phyloP scores from a whole-genome alignment of 352 stramenopile species.

The Pythium myriotylum region DNA sequence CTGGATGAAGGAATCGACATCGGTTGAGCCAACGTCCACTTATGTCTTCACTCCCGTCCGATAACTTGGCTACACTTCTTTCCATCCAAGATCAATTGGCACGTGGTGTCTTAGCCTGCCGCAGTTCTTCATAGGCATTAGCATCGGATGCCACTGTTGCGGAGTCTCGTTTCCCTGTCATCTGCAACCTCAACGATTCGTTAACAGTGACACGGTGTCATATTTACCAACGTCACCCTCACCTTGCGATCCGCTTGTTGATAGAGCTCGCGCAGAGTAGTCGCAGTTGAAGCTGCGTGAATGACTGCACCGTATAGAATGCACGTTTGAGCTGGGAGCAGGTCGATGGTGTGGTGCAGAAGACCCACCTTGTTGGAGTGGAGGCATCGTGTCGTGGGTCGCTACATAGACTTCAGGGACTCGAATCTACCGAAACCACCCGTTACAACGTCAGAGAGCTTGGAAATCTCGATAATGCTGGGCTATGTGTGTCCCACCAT shows the following conservation, averaged over 20 bases:
- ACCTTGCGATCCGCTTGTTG: constrained; percentile 69
- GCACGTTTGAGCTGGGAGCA: too few relatives aligned
- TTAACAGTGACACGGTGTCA: too few relatives aligned
- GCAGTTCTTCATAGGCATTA: not conserved
- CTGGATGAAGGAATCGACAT: constrained; percentile 37
- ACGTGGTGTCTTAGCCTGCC: constrained; percentile 19
- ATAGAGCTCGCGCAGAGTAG: constrained; percentile 46
- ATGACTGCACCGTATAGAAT: constrained; percentile 47
- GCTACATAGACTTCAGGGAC: constrained; percentile 59
- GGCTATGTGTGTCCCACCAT: constrained; percentile 9
- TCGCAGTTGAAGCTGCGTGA: constrained; percentile 40
- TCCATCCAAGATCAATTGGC: constrained; percentile 2
- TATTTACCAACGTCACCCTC: too few relatives aligned
- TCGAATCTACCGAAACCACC: constrained; percentile 36
- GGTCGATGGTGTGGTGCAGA: too few relatives aligned
- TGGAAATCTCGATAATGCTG: too few relatives aligned
- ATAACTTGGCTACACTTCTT: constrained; percentile 13
- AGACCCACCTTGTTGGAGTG: constrained; percentile 49
- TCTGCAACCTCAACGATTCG: constrained; percentile 19
- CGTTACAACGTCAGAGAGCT: too few relatives aligned
- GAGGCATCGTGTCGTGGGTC: constrained; percentile 71
- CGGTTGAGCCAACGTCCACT: constrained; percentile 6
- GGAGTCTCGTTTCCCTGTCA: constrained; percentile 28
- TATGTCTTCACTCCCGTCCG: not conserved
- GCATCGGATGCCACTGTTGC: not conserved